Base-by-base conservation (phyloP, 2,329 filamentous ascomycete genomes). In the Xylariomycetidae sp. region DNA sequence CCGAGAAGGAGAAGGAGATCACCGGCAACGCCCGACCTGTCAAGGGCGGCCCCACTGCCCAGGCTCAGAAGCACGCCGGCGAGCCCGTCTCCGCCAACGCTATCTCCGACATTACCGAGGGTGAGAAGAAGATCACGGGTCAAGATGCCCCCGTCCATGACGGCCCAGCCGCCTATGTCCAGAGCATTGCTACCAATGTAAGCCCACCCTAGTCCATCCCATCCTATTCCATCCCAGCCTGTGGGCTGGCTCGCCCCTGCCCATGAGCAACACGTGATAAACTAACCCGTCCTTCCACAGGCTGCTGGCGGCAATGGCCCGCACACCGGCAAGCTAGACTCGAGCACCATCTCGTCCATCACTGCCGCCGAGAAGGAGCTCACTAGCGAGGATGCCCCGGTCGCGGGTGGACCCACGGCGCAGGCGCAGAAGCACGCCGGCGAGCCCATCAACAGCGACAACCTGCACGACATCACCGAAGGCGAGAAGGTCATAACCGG, bases 401-500 rank as follows among this genome's bases (percentile, higher is more conserved):
- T 57, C 2, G 47, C 51, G 32, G 56, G 54, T 6, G 63, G 64
- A 1, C 64, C 63, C 1, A 66, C 62, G 0, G 61, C 64, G 4
- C 51, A 55, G 29, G 63, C 63, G 1, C 63, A 67, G 44, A 54
- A 53, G 25, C 62, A 66, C 34, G 48, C 46, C 18, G 46, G 46
- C 16, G 50, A 59, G 36, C 35, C 46, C 22, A 56, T 66, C 29
- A 59, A 51, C 12, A 34, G 49, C 3, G 33, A 58, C 36, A 52
- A 53, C 27, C 44, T 66, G 1, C 56, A 59, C 37, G 61, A 64
- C 37, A 66, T 67, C 40, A 64, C 59, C 7, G 51, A 56, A 26
- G 63, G 58, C 9, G 62, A 67, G 51, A 60, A 59, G 36, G 48
- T 43, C n/a, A 49, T 66, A 18, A 63, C 60, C 0, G 61, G 60